Base-by-base conservation (phyloP, 495 filamentous ascomycete species). In the Talaromyces wortmannii region DNA sequence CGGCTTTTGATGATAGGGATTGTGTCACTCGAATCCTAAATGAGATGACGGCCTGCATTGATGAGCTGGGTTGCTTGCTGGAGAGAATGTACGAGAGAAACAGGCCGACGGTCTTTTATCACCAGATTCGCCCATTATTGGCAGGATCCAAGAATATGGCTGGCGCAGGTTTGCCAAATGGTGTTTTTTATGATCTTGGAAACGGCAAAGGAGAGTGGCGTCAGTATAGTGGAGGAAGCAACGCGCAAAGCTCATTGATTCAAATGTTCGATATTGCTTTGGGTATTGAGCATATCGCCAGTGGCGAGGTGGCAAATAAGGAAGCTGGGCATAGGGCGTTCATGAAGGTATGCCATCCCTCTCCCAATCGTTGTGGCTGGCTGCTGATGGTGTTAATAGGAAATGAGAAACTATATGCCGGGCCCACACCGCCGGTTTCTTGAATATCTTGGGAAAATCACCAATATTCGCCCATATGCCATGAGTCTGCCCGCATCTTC, bases 391-490 rank as follows among this genome's bases (percentile, higher is more conserved):
- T 4, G 7, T 17, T 16, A 23, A 23, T 31, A 88, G 70, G 90
- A 96, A 61, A 98, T 98, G 94, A 86, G 94, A 36, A 81, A 79
- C 29, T 98, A 98, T 70, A 97, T 98, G 94, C 94, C 94, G 8
- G 92, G 89, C 0, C 83, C 90, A 0, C 94, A 98, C 59, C 84
- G 88, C 2, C 83, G 85, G 36, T 98, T 98, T 72, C 78, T 98
- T 0, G 78, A 88, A 55, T 82, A 87, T 46, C 82, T 97, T 13
- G 76, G 80, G 15, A 70, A 66, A 2, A 83, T 91, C 4, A 83
- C 90, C 43, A 97, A 96, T 62, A 85, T 97, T 57, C 89, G 90
- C 10, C 76, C 83, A 4, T 98, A 85, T 62, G 88, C 94, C 16
- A 80, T 87, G 57, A 66, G 68, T 7, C 76, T 84, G 55, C 68